phyloP scores from a whole-genome alignment of 2,329 filamentous ascomycete species.

The Paraphaeosphaeria minitans region DNA sequence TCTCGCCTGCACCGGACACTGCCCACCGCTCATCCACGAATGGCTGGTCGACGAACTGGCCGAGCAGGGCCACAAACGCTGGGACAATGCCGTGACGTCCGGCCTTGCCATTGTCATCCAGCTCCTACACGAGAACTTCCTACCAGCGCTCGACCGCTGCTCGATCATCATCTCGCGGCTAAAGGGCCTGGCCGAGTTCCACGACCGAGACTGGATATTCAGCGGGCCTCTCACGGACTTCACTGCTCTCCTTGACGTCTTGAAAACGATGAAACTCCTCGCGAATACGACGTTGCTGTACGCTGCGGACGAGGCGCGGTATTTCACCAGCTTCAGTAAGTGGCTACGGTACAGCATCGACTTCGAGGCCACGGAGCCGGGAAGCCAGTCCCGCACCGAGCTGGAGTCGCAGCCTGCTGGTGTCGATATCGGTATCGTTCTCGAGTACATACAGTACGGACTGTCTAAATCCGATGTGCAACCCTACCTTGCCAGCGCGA shows the following conservation, averaged over 20 bases:
- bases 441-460: conserved; percentile 77
- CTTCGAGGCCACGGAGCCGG: conserved; percentile 68
- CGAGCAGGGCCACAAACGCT: conserved; percentile 82
- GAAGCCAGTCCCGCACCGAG: conserved; percentile 67
- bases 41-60: conserved; percentile 83
- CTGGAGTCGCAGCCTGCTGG: conserved; percentile 76
- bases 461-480: conserved; percentile 69
- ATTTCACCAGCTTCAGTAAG: conserved; percentile 77
- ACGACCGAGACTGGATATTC: conserved; percentile 67
- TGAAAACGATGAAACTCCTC: conserved; percentile 76
- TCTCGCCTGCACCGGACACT: conserved; percentile 81
- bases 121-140: conserved; percentile 82
- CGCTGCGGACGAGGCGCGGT: conserved; percentile 75
- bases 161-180: conserved; percentile 81
- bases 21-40: conserved; percentile 74
- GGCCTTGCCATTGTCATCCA: conserved; percentile 79
- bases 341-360: conserved; percentile 89
- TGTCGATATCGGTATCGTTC: conserved; percentile 72
- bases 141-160: conserved; percentile 85
- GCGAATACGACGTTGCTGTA: conserved; percentile 74
- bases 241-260: conserved; percentile 63
- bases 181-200: conserved; percentile 80
- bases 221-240: conserved; percentile 55
- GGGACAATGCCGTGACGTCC: conserved; percentile 84
- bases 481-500: conserved; percentile 59